phyloP scores from a whole-genome alignment of 352 stramenopile genomes.

The Ophiocytium majus region DNA sequence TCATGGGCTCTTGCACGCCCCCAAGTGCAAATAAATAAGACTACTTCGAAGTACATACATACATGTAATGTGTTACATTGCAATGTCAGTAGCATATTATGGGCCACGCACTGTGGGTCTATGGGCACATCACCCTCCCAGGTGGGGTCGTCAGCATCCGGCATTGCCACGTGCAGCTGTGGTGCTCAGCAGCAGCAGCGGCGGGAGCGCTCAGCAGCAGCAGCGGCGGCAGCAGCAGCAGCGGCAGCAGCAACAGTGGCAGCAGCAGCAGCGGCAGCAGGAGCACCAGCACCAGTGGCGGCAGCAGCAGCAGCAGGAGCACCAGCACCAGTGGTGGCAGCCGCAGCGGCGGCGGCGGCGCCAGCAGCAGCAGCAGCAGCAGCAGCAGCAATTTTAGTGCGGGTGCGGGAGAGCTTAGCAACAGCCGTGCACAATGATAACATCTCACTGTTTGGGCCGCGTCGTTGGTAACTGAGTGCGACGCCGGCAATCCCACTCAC shows the following conservation, averaged over 20 bases:
- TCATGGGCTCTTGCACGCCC: too few relatives aligned
- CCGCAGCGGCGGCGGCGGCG: background rate
- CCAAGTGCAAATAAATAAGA: too few relatives aligned
- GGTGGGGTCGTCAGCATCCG: too few relatives aligned
- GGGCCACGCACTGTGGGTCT: too few relatives aligned
- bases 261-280: background rate
- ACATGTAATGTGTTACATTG: too few relatives aligned
- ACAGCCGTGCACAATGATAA: background rate
- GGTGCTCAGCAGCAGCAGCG: background rate
- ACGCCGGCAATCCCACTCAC: background rate
- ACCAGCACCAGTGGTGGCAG: background rate
- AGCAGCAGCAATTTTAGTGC: background rate
- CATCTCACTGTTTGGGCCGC: background rate
- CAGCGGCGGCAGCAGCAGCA: background rate
- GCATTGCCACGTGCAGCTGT: too few relatives aligned
- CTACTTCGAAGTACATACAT: too few relatives aligned
- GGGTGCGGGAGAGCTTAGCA: too few relatives aligned
- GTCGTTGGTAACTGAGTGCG: background rate
- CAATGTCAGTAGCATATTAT: too few relatives aligned
- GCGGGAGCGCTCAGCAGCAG: background rate
- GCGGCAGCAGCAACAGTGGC: slow-evolving; percentile 4
- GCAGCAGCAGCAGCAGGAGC: background rate
- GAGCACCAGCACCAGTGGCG: background rate
- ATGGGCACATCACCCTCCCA: too few relatives aligned
- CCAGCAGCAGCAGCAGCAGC: background rate